Evolutionary conservation across 331 rosid species (phyloP), one percentile per base, ranked within the genome.

Genomic region (Spiraea crenata): DNA sequence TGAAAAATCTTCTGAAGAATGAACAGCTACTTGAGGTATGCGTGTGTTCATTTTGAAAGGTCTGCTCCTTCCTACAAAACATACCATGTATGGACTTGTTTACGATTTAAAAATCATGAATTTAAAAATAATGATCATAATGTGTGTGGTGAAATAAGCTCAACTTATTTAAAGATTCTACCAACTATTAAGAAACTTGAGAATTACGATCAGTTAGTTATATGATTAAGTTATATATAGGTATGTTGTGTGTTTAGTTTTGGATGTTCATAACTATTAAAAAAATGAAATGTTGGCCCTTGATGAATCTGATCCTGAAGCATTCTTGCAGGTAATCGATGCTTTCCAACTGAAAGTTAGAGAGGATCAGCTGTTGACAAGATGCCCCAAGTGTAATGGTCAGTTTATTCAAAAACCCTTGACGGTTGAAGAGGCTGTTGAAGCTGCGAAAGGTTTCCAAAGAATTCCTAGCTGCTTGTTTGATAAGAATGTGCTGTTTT

Each of bases 311-410:
- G 65, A 80, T 63, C 39, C 58, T 67, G 75, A 46, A 50, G 37
- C 68, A 39, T 77, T 35, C 60, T 76, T 75, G 77, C 86, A 89
- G 96, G 87, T 92, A 45, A 89, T 89, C 74, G 84, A 92, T 76
- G 80, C 87, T 62, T 92, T 89, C 75, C 70, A 87, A 41, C 81
- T 92, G 73, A 81, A 80, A 49, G 80, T 92, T 79, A 81, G 80
- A 52, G 96, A 85, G 88, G 83, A 82, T 79, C 86, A 81, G 80
- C 82, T 87, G 69, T 85, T 89, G 96, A 85, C 98, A 77, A 87
- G 93, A 76, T 92, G 96, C 77, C 81, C 96, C 69, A 92, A 90
- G 85, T 92, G 96, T 85, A 92, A 92, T 75, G 96, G 98, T 47
- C 81, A 78, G 54, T 92, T 92, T 79, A 87, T 89, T 78, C 96